phyloP scores from a whole-genome alignment of 2,329 filamentous ascomycete species.

The Penicillium occitanis region DNA sequence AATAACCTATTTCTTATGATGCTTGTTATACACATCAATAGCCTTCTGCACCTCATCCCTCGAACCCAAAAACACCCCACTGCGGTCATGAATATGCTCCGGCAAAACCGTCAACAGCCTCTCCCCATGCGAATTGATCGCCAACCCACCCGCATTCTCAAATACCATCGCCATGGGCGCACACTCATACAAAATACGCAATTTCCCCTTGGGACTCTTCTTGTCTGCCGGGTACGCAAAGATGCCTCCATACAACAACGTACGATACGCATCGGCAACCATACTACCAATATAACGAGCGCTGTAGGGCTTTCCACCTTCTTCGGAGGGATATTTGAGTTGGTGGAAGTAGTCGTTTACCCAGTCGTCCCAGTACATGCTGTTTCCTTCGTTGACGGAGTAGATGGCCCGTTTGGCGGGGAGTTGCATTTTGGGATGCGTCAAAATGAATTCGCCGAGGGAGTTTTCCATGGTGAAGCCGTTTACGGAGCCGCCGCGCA shows the following conservation, averaged over 20 bases:
- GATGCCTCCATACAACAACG: conserved; percentile 89
- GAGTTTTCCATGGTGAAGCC: conserved; percentile 97
- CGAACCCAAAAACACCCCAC: conserved; percentile 94
- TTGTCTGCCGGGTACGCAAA: conserved; percentile 98
- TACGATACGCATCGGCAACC: conserved; percentile 97
- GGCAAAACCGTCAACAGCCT: conserved; percentile 88
- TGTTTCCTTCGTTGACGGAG: conserved; percentile 98
- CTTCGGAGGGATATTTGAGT: conserved; percentile 70
- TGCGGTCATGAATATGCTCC: conserved; percentile 90
- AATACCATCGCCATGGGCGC: conserved; percentile 99
- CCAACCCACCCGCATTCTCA: conserved; percentile 94
- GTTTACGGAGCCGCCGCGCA: conserved; percentile 89
- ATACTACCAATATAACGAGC: conserved; percentile 95
- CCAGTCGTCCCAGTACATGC: conserved; percentile 87
- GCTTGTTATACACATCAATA: conserved; percentile 71
- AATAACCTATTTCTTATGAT: conserved; percentile 28
- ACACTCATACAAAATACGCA: conserved; percentile 96
- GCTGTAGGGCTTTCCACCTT: conserved; percentile 82
- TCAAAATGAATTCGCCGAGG: conserved; percentile 97
- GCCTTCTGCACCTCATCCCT: conserved; percentile 96
- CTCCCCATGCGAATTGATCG: conserved; percentile 85
- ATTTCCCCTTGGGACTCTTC: conserved; percentile 98
- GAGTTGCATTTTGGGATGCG: conserved; percentile 90
- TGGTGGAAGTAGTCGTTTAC: conserved; percentile 86
- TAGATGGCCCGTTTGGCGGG: conserved; percentile 83